Percentiles rank a stretch among this genome's conserved stretches.
These are phyloP conservation scores for Picea engelmannii DNA, from an alignment of 83 land plant genomes.

Conservation along the genomic window DNA sequence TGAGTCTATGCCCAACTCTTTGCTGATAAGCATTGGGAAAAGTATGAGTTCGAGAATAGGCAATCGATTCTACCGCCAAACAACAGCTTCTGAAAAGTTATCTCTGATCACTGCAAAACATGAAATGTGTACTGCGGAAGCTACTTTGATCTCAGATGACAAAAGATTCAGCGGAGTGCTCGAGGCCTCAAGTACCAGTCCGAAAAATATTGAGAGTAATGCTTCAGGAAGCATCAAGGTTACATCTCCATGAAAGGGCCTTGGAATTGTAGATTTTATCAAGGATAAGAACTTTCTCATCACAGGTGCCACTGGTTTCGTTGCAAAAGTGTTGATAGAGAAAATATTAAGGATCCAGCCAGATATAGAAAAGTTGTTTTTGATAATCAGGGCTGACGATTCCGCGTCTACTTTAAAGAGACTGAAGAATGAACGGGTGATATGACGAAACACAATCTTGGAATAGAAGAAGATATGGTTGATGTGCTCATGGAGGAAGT, in stretches of 20 bases:
- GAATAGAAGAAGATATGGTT: constrained; percentile 39
- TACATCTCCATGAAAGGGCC: constrained; percentile 3
- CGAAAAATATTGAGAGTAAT: no score
- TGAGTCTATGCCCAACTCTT: neutral
- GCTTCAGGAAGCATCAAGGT: no score
- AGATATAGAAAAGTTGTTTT: constrained; percentile 8
- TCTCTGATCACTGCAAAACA: neutral
- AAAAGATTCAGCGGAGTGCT: neutral
- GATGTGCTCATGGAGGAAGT: constrained; percentile 43
- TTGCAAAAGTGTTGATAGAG: constrained; percentile 33
- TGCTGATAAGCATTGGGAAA: neutral
- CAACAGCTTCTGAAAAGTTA: neutral
- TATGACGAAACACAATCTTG: constrained; percentile 54
- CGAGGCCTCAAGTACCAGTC: neutral
- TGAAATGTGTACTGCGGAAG: neutral
- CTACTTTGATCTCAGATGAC: neutral
- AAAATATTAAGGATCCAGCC: constrained; percentile 6
- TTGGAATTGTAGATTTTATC: constrained; percentile 53
- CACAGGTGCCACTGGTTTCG: constrained; percentile 62
- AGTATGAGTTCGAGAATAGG: neutral
- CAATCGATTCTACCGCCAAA: neutral
- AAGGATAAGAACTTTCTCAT: constrained; percentile 37
- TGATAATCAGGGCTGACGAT: neutral
- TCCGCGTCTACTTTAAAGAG: neutral
- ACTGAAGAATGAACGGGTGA: constrained; percentile 38